Evolutionary conservation across 257 asterid species (phyloP), one percentile per base, ranked within the genome.

Genomic region (Petunia secreta): DNA sequence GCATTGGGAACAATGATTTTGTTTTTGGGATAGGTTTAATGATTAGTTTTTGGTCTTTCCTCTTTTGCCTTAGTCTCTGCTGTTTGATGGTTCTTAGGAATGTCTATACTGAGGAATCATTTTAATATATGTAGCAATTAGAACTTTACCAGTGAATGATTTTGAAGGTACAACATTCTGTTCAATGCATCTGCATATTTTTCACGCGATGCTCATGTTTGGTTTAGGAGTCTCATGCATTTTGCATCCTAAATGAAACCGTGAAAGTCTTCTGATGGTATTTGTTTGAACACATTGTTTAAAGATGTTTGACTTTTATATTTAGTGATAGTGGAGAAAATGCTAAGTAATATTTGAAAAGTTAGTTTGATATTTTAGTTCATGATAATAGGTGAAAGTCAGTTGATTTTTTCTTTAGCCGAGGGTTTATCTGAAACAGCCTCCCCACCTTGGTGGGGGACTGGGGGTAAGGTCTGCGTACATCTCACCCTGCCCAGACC

Each of bases 161-260:
- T 11, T 64, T 37, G 48, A 64, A 39, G 71, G 71, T 10, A 37
- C 41, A 69, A 69, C 58, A 46, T 71, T 48, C 77, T 71, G 77
- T 71, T 71, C 34, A 34, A 48, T 71, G 11, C 77, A 48, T 34
- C 10, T 71, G 11, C 16, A 48, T 16, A 44, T 71, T 36, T 46
- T 10, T 46, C 77, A 44, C 4, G 40, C 40, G 16, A 64, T 44
- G n/a, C 5, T 6, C 77, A 69, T 69, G 59, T 68, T 68, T 14
- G 25, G 9, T 44, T 41, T 16, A 25, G 59, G 25, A 8, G 58
- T 69, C 58, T 69, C 76, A 69, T 16, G 58, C 55, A 44, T 40
- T 8, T 25, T 46, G 76, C 2, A 0, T 69, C 46, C 41, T 46
- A 9, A 44, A 9, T 16, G 41, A 69, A 67, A 69, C 46, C 57